These are phyloP conservation scores for Pseudognaphalium luteoalbum DNA, from an alignment of 129 eudicot genomes.

Conservation along the genomic window DNA sequence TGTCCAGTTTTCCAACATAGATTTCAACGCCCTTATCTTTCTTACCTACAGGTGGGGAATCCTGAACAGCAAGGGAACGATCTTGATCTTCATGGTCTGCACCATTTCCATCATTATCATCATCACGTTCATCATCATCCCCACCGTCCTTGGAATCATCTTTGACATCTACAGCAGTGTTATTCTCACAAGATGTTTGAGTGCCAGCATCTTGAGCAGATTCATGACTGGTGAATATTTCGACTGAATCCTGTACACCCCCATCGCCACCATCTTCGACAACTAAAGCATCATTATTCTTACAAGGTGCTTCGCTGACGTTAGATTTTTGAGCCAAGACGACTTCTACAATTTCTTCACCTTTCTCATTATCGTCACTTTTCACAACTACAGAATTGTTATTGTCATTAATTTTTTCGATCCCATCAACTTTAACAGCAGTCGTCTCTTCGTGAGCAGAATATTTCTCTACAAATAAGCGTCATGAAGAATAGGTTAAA, in stretches of 20 bases:
- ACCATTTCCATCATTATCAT: slow-evolving; percentile 24
- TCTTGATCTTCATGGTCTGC: slow-evolving; percentile 24
- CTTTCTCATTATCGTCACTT: neutral
- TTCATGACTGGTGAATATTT: slow-evolving; percentile 21
- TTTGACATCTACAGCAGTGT: slow-evolving; percentile 15
- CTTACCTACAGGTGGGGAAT: slow-evolving; percentile 21
- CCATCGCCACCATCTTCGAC: slow-evolving; percentile 18
- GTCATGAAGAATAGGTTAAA: neutral
- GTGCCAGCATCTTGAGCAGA: slow-evolving; percentile 19
- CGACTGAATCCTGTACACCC: slow-evolving; percentile 18
- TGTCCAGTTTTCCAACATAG: slow-evolving; percentile 45
- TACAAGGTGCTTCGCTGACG: slow-evolving; percentile 20
- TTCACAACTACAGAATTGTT: slow-evolving; percentile 12
- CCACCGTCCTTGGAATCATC: slow-evolving; percentile 24
- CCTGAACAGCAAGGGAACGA: slow-evolving; percentile 21
- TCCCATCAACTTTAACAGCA: slow-evolving; percentile 26
- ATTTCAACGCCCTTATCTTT: slow-evolving; percentile 35
- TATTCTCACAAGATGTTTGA: slow-evolving; percentile 12
- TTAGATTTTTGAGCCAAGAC: slow-evolving; percentile 20
- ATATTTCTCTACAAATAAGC: slow-evolving; percentile 5
- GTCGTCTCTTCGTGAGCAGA: slow-evolving; percentile 27
- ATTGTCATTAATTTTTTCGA: slow-evolving; percentile 9
- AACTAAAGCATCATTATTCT: slow-evolving; percentile 17
- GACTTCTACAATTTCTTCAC: slow-evolving; percentile 17
- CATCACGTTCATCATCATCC: slow-evolving; percentile 19